A percentile compares a stretch with the other conserved stretches of the same genome.
These are phyloP conservation scores for Ogataea thermomethanolica DNA, from an alignment of 805 yeast species.

Conservation along the genomic window DNA sequence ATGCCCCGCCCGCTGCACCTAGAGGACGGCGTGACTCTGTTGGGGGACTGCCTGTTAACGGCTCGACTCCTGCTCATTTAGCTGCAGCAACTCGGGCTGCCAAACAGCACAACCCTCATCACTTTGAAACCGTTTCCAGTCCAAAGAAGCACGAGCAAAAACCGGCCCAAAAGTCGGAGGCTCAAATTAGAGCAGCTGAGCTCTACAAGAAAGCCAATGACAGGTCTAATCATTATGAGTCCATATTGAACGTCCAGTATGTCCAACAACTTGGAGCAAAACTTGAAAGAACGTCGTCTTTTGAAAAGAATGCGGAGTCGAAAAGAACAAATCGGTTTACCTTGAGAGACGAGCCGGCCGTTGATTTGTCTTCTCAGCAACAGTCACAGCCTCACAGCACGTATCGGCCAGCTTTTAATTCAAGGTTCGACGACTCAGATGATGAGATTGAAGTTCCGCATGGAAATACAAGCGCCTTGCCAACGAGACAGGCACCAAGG, in stretches of 20 bases:
- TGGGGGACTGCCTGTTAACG: slow-evolving; percentile 14
- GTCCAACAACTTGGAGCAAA: slow-evolving; percentile 29
- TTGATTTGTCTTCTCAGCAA: slow-evolving; percentile 7
- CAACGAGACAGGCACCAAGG: slow-evolving; percentile 24
- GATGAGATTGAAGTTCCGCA: slow-evolving; percentile 36
- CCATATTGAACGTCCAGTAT: slow-evolving; percentile 24
- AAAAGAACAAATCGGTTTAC: slow-evolving; percentile 31
- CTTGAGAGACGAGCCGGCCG: slow-evolving; percentile 21
- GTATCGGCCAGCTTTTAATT: slow-evolving; percentile 35
- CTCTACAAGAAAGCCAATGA: slow-evolving; percentile 48
- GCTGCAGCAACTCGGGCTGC: slow-evolving; percentile 35
- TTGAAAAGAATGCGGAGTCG: slow-evolving; percentile 41
- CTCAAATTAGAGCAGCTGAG: slow-evolving; percentile 45
- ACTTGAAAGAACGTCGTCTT: slow-evolving; percentile 47
- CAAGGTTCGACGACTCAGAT: slow-evolving; percentile 63
- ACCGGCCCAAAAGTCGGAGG: slow-evolving; percentile 20
- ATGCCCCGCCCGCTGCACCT: slow-evolving; percentile 13
- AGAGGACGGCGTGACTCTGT: slow-evolving; percentile 28
- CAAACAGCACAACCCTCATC: slow-evolving; percentile 20
- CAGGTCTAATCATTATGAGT: slow-evolving; percentile 25
- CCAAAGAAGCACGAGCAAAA: slow-evolving; percentile 5
- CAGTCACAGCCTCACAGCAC: slow-evolving; percentile 9
- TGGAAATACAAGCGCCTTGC: slow-evolving; percentile 13
- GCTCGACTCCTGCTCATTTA: slow-evolving; percentile 16
- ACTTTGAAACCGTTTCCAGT: slow-evolving; percentile 7